Conservation (phyloP, 1,139 yeast genomes). For the Sugiyamaella sp. region DNA sequence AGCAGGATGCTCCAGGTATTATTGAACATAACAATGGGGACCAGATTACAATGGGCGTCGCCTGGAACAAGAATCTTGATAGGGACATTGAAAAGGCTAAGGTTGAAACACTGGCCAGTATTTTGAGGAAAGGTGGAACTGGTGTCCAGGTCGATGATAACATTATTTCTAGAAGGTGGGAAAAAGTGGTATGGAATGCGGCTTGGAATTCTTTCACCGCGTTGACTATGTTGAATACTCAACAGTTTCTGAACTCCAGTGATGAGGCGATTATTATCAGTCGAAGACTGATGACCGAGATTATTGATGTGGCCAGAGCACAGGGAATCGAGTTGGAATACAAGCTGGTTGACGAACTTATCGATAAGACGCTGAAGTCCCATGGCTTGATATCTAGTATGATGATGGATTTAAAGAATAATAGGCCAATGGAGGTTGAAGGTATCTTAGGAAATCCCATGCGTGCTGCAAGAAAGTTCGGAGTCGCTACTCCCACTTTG, state of each 20-base stretch:
- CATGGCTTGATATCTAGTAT: slow-evolving; percentile 49
- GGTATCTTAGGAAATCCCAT: slow-evolving; percentile 67
- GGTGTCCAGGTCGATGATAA: slow-evolving; percentile 27
- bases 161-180: slow-evolving; percentile 52
- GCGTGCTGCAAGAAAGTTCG: slow-evolving; percentile 54
- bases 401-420: slow-evolving; percentile 63
- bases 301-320: slow-evolving; percentile 55
- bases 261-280: slow-evolving; percentile 25
- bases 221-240: slow-evolving; percentile 53
- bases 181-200: slow-evolving; percentile 66
- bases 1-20: slow-evolving; percentile 47
- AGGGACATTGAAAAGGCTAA: slow-evolving; percentile 17
- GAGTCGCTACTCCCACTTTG: slow-evolving; percentile 58
- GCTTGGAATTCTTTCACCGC: slow-evolving; percentile 60
- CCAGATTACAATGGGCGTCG: slow-evolving; percentile 54
- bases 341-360: slow-evolving; percentile 48
- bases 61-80: slow-evolving; percentile 31
- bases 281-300: slow-evolving; percentile 59
- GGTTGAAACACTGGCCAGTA: slow-evolving; percentile 20
- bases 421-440: slow-evolving; percentile 64
- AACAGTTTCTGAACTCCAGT: slow-evolving; percentile 41
- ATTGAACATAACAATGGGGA: slow-evolving; percentile 53
- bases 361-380: slow-evolving; percentile 38
- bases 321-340: slow-evolving; percentile 54
- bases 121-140: slow-evolving; percentile 26